Evolutionary conservation across 805 yeast species (phyloP).

Genomic region (Candida krabiensis): DNA sequence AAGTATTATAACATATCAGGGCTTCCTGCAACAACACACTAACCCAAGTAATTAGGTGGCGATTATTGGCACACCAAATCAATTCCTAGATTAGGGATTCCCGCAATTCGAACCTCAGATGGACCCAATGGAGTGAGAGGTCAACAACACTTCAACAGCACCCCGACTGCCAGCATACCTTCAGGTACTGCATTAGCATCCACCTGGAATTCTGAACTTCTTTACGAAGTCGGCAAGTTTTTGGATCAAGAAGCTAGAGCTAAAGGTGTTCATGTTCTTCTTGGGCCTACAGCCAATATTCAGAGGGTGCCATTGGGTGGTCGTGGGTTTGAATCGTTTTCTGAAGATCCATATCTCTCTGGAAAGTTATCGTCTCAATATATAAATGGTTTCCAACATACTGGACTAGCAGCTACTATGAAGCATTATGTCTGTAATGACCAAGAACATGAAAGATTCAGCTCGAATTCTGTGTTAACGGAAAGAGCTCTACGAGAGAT

Average conservation of each 20-base stretch:
- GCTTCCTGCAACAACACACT: background rate
- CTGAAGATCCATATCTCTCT: constrained; percentile 57
- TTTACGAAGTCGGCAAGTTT: constrained; percentile 39
- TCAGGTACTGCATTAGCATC: constrained; percentile 48
- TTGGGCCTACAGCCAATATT: constrained; percentile 40
- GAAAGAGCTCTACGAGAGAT: constrained; percentile 66
- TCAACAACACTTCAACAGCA: constrained; percentile 38
- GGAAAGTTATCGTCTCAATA: constrained; percentile 48
- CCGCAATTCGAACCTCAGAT: constrained; percentile 37
- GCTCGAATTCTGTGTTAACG: constrained; percentile 49
- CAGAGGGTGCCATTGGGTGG: constrained; percentile 50
- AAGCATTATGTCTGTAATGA: constrained; percentile 68
- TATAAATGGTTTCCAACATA: constrained; percentile 54
- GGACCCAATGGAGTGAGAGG: constrained; percentile 54
- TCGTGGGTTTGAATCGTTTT: constrained; percentile 59
- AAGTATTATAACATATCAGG: background rate
- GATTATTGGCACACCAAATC: constrained; percentile 43
- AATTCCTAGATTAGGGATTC: constrained; percentile 36
- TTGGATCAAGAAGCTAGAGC: constrained; percentile 45
- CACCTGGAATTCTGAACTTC: constrained; percentile 41
- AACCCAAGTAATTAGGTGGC: constrained; percentile 12
- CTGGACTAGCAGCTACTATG: constrained; percentile 52
- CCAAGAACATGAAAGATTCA: constrained; percentile 53
- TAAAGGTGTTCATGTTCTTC: constrained; percentile 42
- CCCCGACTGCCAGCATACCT: constrained; percentile 46